A percentile compares a stretch with the other conserved stretches of the same genome.
phyloP scores from a whole-genome alignment of 2,329 filamentous ascomycete species.

The Epichloe uncinata region DNA sequence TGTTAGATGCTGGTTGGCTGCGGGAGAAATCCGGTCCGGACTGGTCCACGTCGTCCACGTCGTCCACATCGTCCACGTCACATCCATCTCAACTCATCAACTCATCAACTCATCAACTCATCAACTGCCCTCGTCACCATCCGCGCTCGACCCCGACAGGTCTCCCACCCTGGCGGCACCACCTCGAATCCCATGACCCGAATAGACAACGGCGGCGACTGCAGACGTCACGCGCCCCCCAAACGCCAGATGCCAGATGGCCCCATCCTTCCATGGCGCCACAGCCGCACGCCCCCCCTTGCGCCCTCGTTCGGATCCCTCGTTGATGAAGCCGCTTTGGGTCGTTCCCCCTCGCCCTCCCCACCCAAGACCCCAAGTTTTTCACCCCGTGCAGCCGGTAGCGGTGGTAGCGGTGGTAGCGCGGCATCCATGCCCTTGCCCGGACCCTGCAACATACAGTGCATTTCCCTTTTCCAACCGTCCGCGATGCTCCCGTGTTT shows the following conservation, averaged over 20 bases:
- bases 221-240: neutral
- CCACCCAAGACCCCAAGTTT: neutral
- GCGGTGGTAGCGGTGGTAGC: too few relatives aligned
- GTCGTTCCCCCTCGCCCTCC: neutral
- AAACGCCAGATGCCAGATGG: neutral
- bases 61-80: too few relatives aligned
- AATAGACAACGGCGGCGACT: neutral
- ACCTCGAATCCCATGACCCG: neutral
- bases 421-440: neutral
- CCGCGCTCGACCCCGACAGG: neutral
- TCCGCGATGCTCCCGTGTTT: neutral
- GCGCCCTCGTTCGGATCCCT: neutral
- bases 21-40: too few relatives aligned
- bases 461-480: neutral
- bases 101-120: neutral
- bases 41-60: too few relatives aligned
- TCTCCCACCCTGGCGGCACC: neutral
- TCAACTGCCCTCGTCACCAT: neutral
- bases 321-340: neutral
- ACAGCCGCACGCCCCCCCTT: neutral
- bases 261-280: neutral
- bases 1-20: too few relatives aligned
- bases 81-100: too few relatives aligned
- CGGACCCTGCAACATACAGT: neutral
- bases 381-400: neutral